Evolutionary conservation across 2,329 filamentous ascomycete species (phyloP), one percentile per base, ranked within the genome.

Genomic region (Neofusicoccum sp.): DNA sequence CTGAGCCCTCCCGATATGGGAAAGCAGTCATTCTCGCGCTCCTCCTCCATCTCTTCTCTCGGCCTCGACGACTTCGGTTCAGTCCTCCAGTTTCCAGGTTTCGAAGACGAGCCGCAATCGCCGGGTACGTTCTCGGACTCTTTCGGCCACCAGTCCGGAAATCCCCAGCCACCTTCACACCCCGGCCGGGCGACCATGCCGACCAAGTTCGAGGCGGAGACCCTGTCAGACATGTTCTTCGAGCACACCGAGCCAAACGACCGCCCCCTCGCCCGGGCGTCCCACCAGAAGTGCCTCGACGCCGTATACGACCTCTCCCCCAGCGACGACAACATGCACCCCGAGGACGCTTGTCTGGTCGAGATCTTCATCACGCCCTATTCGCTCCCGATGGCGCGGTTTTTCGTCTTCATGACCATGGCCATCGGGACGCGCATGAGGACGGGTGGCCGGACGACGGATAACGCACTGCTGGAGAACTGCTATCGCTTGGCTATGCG

Each of bases 401-500:
- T 73, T 47, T 71, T 73, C 40, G 71, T 74, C 11, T 74, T 74
- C 57, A 65, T 73, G 38, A 69, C 71, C 8, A 73, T 73, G 72
- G 70, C 72, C 0, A 66, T 72, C 26, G 71, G 70, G 3, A 73
- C 73, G 71, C 73, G 73, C 48, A 47, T 73, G 11, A 63, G 72
- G 3, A 71, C 72, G 49, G 67, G 65, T 28, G 69, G 70, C 43
- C 64, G 65, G 11, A 63, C 65, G 0, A 65, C 61, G 28, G 49
- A 31, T 5, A 73, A 73, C 40, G 64, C 71, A 0, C 61, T 74
- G 9, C 69, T 74, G 9, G 69, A 73, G 41, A 70, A 68, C 0
- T 74, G 72, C 63, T 74, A 73, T 34, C 70, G 71, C 9, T 65
- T 74, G 0, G 71, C 72, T 1, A 72, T 74, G 70, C 72, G 71